These are phyloP conservation scores for Hortaea werneckii DNA, from an alignment of 2,329 filamentous ascomycete genomes.

Conservation along the genomic window DNA sequence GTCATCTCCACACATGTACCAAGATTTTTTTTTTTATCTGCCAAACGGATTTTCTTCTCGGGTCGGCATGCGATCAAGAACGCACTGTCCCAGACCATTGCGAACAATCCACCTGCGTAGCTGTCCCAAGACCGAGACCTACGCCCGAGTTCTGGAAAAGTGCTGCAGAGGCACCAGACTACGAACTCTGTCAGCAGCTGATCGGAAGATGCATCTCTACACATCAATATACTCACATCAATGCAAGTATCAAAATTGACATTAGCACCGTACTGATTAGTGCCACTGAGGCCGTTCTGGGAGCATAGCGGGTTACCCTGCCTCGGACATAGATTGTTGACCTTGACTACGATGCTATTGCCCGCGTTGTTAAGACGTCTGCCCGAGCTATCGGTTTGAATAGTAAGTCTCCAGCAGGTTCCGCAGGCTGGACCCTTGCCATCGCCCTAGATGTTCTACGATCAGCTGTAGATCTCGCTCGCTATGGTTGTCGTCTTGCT, in stretches of 20 bases:
- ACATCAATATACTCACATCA: neutral
- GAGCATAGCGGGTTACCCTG: slow-evolving; percentile 30
- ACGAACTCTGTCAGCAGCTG: slow-evolving; percentile 16
- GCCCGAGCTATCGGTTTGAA: slow-evolving; percentile 24
- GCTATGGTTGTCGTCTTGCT: neutral
- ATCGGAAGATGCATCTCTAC: no score
- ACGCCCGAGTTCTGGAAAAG: slow-evolving; percentile 26
- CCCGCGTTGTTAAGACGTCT: slow-evolving; percentile 20
- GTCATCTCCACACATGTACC: no score
- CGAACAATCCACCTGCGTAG: slow-evolving; percentile 21
- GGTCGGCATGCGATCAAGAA: neutral
- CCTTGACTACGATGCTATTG: slow-evolving; percentile 29
- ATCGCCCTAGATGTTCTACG: slow-evolving; percentile 10
- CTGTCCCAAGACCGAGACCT: slow-evolving; percentile 25
- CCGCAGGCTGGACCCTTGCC: slow-evolving; percentile 31
- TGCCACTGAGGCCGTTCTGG: slow-evolving; percentile 22
- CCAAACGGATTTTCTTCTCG: no score
- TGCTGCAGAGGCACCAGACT: slow-evolving; percentile 19
- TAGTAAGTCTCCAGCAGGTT: slow-evolving; percentile 30
- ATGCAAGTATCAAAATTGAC: slow-evolving; percentile 33
- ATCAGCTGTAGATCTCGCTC: neutral
- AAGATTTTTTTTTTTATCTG: no score
- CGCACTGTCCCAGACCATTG: slow-evolving; percentile 11
- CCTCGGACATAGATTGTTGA: slow-evolving; percentile 33
- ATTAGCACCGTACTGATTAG: slow-evolving; percentile 31